A percentile compares a stretch with the other conserved stretches of the same genome.
Conservation (phyloP, 2,329 filamentous ascomycete species). For the Penicillium sp. region DNA sequence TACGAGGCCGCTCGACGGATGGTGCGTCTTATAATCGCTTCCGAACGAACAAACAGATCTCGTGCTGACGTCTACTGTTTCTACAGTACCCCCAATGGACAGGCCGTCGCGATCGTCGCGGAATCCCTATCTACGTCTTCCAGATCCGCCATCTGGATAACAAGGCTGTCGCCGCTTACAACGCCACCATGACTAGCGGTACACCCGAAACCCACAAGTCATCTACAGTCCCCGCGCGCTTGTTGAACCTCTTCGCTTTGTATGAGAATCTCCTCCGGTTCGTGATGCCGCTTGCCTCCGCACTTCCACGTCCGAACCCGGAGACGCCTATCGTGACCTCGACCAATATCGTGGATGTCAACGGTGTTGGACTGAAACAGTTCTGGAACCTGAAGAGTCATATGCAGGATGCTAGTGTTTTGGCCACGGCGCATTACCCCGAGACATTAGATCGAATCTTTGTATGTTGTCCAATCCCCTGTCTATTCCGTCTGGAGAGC, state of each 20-base stretch:
- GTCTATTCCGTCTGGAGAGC: neutral
- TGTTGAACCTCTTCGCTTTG: slow-evolving; percentile 83
- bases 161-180: slow-evolving; percentile 78
- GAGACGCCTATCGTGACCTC: slow-evolving; percentile 87
- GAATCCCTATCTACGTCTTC: slow-evolving; percentile 89
- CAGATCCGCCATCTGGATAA: slow-evolving; percentile 80
- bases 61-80: neutral
- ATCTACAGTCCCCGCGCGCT: slow-evolving; percentile 62
- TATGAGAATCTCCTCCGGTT: slow-evolving; percentile 93
- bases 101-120: slow-evolving; percentile 82
- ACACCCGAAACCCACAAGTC: slow-evolving; percentile 60
- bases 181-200: slow-evolving; percentile 49
- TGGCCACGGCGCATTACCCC: slow-evolving; percentile 92
- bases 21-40: slow-evolving; percentile 49
- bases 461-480: slow-evolving; percentile 40
- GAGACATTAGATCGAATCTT: slow-evolving; percentile 87
- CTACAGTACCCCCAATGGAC: slow-evolving; percentile 89
- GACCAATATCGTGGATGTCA: slow-evolving; percentile 94
- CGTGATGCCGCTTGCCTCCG: slow-evolving; percentile 78
- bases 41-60: neutral
- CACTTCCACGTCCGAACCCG: slow-evolving; percentile 70
- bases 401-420: slow-evolving; percentile 86
- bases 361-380: slow-evolving; percentile 81
- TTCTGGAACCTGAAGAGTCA: slow-evolving; percentile 94
- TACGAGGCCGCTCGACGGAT: slow-evolving; percentile 75